Conservation (phyloP, 345 rosid species). For the Sonneratia caseolaris region DNA sequence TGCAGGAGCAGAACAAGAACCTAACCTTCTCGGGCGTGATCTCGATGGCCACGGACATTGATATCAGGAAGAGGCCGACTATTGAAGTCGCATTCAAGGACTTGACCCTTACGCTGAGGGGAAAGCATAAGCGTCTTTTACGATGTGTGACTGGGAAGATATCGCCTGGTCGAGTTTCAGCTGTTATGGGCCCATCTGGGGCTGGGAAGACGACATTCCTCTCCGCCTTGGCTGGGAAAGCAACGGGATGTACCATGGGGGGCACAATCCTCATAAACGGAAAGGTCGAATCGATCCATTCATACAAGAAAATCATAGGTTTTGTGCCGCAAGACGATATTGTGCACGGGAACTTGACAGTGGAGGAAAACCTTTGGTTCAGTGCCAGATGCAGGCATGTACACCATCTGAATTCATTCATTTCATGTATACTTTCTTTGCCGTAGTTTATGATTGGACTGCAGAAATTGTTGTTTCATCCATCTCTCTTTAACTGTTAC, state of each 20-base stretch:
- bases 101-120: conserved; percentile 64
- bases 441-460: neutral
- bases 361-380: conserved; percentile 97
- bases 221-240: conserved; percentile 85
- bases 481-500: conserved; percentile 1
- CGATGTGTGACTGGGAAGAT: conserved; percentile 89
- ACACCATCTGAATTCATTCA: neutral
- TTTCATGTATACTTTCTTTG: neutral
- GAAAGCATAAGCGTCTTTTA: conserved; percentile 69
- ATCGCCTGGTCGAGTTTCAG: conserved; percentile 82
- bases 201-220: conserved; percentile 98
- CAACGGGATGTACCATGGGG: conserved; percentile 58
- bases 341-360: conserved; percentile 96
- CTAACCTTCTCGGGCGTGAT: conserved; percentile 88
- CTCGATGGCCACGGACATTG: conserved; percentile 66
- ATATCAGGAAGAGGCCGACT: conserved; percentile 56
- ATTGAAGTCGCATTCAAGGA: conserved; percentile 84
- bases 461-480: neutral
- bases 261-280: conserved; percentile 85
- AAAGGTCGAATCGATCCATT: conserved; percentile 64
- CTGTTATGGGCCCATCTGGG: conserved; percentile 99
- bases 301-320: conserved; percentile 85
- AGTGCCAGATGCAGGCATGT: conserved; percentile 97
- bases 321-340: conserved; percentile 98
- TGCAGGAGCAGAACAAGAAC: conserved; percentile 81